Evolutionary conservation across 2,329 filamentous ascomycete genomes (phyloP), one percentile per base, ranked within the genome.

Genomic region (Talaromyces sp.): DNA sequence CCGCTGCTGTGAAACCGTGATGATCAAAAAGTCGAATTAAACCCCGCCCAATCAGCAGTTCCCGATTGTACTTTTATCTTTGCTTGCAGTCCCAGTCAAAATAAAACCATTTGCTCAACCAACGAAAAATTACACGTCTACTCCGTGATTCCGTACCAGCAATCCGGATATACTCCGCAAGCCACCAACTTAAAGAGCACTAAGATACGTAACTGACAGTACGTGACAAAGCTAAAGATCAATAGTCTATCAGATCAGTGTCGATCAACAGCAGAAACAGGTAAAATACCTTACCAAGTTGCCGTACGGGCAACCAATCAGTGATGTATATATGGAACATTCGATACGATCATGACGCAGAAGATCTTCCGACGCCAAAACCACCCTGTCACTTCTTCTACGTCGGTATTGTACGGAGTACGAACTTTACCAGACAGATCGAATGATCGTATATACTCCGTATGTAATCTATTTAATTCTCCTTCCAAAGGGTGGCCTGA

Each of bases 191-290:
- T 17, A 38, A 51, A 29, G 36, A 19, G 10, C 45, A 49, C 45
- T 25, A 49, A 25, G 45, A 49, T 49, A 49, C 45, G 43, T 22
- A 22, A 2, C 8, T 25, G 13, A 2, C 25, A n/a, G 36, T 60
- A 11, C 38, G 58, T 51, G 40, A 51, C 40, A 11, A 64, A 31
- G 58, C 64, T 65, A 65, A 65, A 58, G 10, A 65, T 62, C 64
- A 65, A 65, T 65, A 65, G 64, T 65, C 56, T 34, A 54, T 65
- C 59, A 62, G 58, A 62, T 65, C 58, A 56, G 49, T 38, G 64
- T 49, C 64, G 64, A 65, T 65, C 64, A 43, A 25, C 61, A 13
- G 36, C 34, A 36, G 34, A 40, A 58, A 31, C 53, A 45, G 29
- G 38, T 15, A 59, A 25, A 36, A 25, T 38, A 56, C 51, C 51